Conservation (phyloP, 2,329 filamentous ascomycete genomes). For the Hysterium pulicare region DNA sequence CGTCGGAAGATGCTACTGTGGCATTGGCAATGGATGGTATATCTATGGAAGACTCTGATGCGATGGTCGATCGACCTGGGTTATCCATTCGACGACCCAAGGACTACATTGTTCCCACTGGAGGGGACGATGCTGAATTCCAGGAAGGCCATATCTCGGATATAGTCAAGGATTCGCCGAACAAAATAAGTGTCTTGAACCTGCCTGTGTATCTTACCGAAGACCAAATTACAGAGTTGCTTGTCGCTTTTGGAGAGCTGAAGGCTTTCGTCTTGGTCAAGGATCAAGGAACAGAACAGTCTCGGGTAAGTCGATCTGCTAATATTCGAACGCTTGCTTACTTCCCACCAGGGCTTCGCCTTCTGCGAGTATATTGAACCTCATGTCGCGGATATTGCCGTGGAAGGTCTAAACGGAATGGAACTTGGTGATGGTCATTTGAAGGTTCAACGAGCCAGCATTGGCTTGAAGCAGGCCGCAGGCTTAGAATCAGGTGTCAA, state of each 20-base stretch:
- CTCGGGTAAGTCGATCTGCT: conserved; percentile 60
- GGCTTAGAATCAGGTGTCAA: conserved; percentile 95
- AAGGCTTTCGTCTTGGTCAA: conserved; percentile 91
- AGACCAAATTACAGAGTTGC: conserved; percentile 84
- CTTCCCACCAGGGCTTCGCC: conserved; percentile 70
- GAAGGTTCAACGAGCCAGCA: conserved; percentile 83
- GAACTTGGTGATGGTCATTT: conserved; percentile 83
- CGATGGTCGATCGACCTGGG: conserved; percentile 53
- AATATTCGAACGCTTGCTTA: neutral
- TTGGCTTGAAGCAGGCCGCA: conserved; percentile 87
- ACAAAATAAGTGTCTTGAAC: conserved; percentile 92
- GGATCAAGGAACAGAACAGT: conserved; percentile 80
- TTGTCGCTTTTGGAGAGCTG: conserved; percentile 86
- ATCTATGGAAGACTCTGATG: conserved; percentile 66
- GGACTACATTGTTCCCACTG: conserved; percentile 87
- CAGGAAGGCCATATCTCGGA: conserved; percentile 75
- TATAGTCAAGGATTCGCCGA: conserved; percentile 83
- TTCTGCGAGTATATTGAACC: conserved; percentile 93
- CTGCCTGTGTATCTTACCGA: conserved; percentile 85
- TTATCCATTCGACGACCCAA: conserved; percentile 83
- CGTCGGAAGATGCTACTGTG: conserved; percentile 81
- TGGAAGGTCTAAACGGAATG: conserved; percentile 90
- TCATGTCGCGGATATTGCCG: conserved; percentile 73
- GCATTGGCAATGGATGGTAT: conserved; percentile 88
- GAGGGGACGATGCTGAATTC: conserved; percentile 66